Evolutionary conservation across 345 rosid genomes (phyloP), one percentile per base, ranked within the genome.

Genomic region (Cochlearia excelsa): DNA sequence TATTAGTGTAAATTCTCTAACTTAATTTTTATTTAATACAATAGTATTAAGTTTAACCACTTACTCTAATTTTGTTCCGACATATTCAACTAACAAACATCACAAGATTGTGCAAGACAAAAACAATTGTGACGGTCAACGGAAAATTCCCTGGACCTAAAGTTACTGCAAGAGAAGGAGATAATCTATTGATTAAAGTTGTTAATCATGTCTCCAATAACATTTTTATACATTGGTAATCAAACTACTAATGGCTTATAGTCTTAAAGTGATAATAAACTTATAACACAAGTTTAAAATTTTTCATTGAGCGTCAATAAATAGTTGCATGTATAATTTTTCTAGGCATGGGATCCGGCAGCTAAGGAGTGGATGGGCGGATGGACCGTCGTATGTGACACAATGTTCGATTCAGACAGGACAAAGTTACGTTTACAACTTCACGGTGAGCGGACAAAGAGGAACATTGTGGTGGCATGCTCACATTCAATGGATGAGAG

Each of bases 391-490:
- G 0, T 85, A 84, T 59, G 71, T 85, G 30, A 84, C 95, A 35
- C 89, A 85, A 51, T 87, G 94, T 54, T 96, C 91, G 0, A 84
- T 87, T 71, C 94, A 75, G 59, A 81, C 80, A 1, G 77, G 81
- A 51, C 79, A 77, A 49, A 78, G 69, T 45, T 91, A 80, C 63
- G 80, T 81, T 4, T 84, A 84, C 78, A 88, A 78, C 77, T 88
- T 85, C 81, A 85, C 86, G 0, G 71, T 82, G 41, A 71, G 66
- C 3, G 89, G 87, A 30, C 89, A 90, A 70, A 78, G 91, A 68
- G 94, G 96, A 68, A 81, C 97, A 26, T 74, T 84, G 35, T 79
- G 82, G 38, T 87, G 84, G 83, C 91, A 87, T 59, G 91, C 91
- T 53, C 96, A 90, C 47, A 26, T 81, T 48, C 75, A 81, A 33